phyloP scores from a whole-genome alignment of 495 filamentous ascomycete species.

The Xylaria venustula region DNA sequence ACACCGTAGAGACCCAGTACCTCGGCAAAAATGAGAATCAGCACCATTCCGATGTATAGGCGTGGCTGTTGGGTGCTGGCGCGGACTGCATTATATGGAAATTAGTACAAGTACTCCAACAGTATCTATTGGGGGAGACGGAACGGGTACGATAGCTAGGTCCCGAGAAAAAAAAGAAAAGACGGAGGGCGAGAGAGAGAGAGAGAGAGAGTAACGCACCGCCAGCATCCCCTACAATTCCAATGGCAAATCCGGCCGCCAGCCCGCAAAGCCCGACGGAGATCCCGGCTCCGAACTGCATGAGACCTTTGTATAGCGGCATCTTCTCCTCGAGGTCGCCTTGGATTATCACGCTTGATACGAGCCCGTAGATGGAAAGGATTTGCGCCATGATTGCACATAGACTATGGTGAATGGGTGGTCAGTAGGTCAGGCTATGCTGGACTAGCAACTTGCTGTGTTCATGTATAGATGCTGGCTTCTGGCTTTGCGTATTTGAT shows the following conservation, averaged over 20 bases:
- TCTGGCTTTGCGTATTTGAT: too few relatives aligned
- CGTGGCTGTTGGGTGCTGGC: constrained; percentile 85
- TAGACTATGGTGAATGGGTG: constrained; percentile 28
- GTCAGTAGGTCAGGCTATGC: constrained; percentile 51
- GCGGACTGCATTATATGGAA: constrained; percentile 50
- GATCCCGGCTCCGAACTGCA: constrained; percentile 48
- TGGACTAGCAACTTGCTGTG: too few relatives aligned
- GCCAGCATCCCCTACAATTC: constrained; percentile 85
- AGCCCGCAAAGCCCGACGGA: constrained; percentile 57
- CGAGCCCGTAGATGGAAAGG: constrained; percentile 61
- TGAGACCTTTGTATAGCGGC: constrained; percentile 44
- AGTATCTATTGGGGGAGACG: too few relatives aligned
- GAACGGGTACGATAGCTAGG: too few relatives aligned
- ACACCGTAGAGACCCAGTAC: constrained; percentile 53
- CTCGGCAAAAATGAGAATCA: constrained; percentile 9
- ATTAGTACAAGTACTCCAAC: neutral
- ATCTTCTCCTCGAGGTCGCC: constrained; percentile 43
- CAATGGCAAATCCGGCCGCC: constrained; percentile 87
- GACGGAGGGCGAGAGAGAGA: neutral
- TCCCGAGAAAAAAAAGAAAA: neutral
- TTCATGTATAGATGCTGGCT: too few relatives aligned
- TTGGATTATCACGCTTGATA: constrained; percentile 47
- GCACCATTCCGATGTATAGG: constrained; percentile 77
- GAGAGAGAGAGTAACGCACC: constrained; percentile 22
- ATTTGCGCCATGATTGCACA: constrained; percentile 81